Conservation (phyloP, 352 stramenopile genomes). For the Phytopythium helicoides region DNA sequence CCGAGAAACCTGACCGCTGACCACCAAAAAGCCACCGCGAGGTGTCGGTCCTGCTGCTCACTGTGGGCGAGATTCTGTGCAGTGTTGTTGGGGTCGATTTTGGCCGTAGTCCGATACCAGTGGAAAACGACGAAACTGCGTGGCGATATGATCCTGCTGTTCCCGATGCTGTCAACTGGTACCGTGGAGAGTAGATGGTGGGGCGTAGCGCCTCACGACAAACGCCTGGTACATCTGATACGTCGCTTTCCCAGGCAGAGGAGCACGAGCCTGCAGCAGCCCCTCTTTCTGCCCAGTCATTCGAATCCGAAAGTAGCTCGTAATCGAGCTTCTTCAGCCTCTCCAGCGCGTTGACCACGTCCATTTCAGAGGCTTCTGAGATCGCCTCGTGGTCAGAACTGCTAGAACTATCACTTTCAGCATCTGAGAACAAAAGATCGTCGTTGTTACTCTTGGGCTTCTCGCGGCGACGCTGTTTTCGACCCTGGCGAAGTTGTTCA, state of each 20-base stretch:
- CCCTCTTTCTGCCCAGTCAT: slow-evolving; percentile 4
- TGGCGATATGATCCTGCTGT: not conserved
- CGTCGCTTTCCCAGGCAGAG: not conserved
- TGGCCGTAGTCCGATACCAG: not conserved
- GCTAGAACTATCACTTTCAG: slow-evolving; percentile 1
- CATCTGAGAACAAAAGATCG: not conserved
- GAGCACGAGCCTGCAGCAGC: not conserved
- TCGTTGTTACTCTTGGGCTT: not conserved
- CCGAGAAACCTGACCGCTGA: not conserved
- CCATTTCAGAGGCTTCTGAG: slow-evolving; percentile 13
- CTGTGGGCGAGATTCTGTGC: not conserved
- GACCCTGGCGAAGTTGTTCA: too few species aligned
- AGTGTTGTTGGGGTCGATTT: not conserved
- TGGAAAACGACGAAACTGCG: slow-evolving; percentile 3
- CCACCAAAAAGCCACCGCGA: slow-evolving; percentile 5
- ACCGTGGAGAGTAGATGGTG: not conserved
- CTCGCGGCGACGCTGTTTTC: too few species aligned
- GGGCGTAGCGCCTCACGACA: not conserved
- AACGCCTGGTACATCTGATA: not conserved
- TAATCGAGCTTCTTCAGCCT: slow-evolving; percentile 19
- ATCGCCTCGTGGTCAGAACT: not conserved
- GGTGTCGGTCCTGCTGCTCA: not conserved
- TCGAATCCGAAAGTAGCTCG: slow-evolving; percentile 19
- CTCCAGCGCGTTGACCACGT: slow-evolving; percentile 10
- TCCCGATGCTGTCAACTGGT: not conserved